Base-by-base conservation (phyloP, 2,329 filamentous ascomycete genomes). In the Chrysoporthe deuterocubensis region DNA sequence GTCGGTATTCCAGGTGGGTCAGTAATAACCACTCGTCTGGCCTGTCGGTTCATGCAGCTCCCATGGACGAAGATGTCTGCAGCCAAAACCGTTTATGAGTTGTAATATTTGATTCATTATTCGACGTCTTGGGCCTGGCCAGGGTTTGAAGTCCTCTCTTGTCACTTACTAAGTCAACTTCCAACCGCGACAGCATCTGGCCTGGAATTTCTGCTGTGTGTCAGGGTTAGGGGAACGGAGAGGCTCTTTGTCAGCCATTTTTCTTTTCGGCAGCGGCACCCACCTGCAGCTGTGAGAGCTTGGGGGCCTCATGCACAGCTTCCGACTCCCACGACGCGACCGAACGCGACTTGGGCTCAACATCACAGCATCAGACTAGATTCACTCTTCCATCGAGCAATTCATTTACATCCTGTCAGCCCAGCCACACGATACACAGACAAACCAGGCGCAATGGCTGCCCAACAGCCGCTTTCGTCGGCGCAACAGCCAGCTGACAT, bases 401-500 rank as follows among this genome's bases (percentile, higher is more conserved):
- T 43, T 37, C 42, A 58, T 46, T 46, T 32, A 32, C 48, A 37
- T 32, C 18, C 37, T 48, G 7, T 26, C 9, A 13, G 3, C 32
- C 11, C 18, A n/a, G 32, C 34, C 3, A 46, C 18, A 16, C 9
- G n/a, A 40, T n/a, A 64, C 67, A 78, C 43, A 70, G 32, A 43
- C 14, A 37, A 63, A 42, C 16, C 6, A 50, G 44, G 62, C 59
- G 57, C 42, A 43, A 88, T 88, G 86, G 83, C 86, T 69, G 81
- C 85, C 71, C 85, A 88, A 78, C 83, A 78, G 69, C 74, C 84
- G 68, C 76, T 89, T 71, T 82, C 82, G 58, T 83, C 86, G 74
- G 81, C 85, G 75, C 81, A 82, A 71, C 85, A 85, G 78, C 87
- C 87, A 70, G 88, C 86, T 67, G 87, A 89, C 76, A 83, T 88